Evolutionary conservation across 257 asterid genomes (phyloP), one percentile per base, ranked within the genome.

Genomic region (Parsonsia alboflavescens): DNA sequence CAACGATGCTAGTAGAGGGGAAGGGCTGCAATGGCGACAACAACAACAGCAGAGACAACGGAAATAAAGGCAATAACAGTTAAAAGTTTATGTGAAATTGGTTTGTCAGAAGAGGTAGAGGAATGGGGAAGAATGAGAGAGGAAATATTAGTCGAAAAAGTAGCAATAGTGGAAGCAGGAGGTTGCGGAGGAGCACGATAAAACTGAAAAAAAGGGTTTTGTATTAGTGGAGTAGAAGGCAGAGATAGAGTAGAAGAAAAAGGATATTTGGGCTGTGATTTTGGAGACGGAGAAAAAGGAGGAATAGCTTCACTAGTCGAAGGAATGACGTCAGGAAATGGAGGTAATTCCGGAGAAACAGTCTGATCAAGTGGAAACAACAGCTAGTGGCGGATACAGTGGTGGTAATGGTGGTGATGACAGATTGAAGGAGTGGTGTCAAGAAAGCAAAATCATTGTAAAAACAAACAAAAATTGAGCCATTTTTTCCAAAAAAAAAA

Each of bases 91-190:
- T 21, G 77, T 0, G 83, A 77, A 64, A 83, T 73, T 75, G 91
- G 87, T 44, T 77, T 84, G 74, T 75, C 82, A 48, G 93, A 57
- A 79, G 90, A 76, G 19, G 79, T 71, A 68, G 91, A 56, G 36
- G 96, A 68, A n/a, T 59, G 87, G 7, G 97, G 97, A 70, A 89
- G 85, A 76, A 84, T 88, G 77, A 91, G 89, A 75, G 97, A 91
- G 76, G 98, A 93, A 78, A 93, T 86, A 74, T 93, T 93, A 67
- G 98, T 97, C 24, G 98, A 96, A 45, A 89, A 86, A 2, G 93
- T 83, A 49, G 89, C 77, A 56, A 84, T 57, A 11, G 84, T 57
- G 72, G 86, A 10, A 71, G 80, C 28, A 0, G 84, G 76, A n/a
- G 86, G 80, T 3, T 85, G 61, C 2, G 86, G 82, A 10, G 93